Evolutionary conservation across 2,329 filamentous ascomycete species (phyloP), one percentile per base, ranked within the genome.

Genomic region (Periconia sp.): DNA sequence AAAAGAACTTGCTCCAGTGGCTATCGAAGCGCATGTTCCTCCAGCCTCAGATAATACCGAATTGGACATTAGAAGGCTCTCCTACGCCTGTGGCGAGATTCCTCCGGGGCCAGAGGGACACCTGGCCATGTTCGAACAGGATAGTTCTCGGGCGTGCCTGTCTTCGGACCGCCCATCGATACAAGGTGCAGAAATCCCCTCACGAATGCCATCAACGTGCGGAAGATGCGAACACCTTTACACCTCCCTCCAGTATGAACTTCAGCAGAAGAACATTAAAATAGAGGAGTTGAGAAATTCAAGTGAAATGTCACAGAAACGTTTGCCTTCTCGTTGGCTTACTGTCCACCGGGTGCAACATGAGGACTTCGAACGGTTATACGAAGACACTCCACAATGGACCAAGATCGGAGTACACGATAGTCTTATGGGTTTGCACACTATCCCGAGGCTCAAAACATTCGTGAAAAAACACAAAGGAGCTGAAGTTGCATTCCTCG

Each of bases 381-480:
- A 34, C 31, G 31, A 34, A 19, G 31, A 34, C 16, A 4, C 13
- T n/a, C 31, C 31, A 18, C 7, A 21, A 34, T 34, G 31, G 31
- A 34, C 31, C 15, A 19, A 18, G 31, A 21, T 5, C 31, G 31
- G 31, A n/a, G 16, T 12, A 7, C 31, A 21, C 3, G n/a, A 18
- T 21, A 15, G 31, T 5, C 16, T 34, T n/a, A 18, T 19, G 18
- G 31, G 31, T 4, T 19, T 34, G 31, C 31, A 18, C n/a, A 6
- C 16, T 34, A 34, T 34, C n/a, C 5, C 15, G n/a, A 34, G n/a
- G 12, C 15, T 34, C 13, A 19, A 18, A 11, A 21, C 5, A 11
- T 34, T 34, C 12, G 15, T 34, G 8, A 10, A 18, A 21, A 34
- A 21, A 18, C 31, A 18, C 16, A 34, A 18, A 34, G 31, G 15